Base-by-base conservation (phyloP, 371 early-diverging fungal genomes). In the Syncephalastrum sp. region DNA sequence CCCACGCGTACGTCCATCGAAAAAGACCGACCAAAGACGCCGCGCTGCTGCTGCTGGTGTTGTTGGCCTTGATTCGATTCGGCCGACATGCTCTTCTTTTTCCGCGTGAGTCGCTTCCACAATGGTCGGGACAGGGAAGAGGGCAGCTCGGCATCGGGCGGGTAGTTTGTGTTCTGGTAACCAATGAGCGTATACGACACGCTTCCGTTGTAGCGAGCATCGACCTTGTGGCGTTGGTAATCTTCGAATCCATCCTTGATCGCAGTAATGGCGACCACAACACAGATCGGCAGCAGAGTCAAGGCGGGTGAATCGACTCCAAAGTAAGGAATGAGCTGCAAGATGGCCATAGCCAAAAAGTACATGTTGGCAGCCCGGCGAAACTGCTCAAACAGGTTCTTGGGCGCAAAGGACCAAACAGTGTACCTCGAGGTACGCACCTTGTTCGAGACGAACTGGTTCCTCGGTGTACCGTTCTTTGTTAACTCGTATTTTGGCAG, bases 201-300 rank as follows among this genome's bases (percentile, higher is more conserved):
- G 27, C 89, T 83, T 53, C 85, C 81, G 76, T 99, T 99, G 50
- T 91, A 90, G 49, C 83, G 81, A 8, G 84, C 78, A 70, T 99
- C 99, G 3, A 92, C 82, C 55, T 88, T 80, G 67, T 96, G 97
- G 21, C 99, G 87, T 59, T 91, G 90, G 67, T 88, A 91, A 74
- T 99, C 99, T 74, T 98, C 98, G 50, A 98, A 81, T 5, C 84
- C 99, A 69, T 98, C 98, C 73, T 98, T 99, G 59, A 93, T 61
- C 14, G 95, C 97, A 0, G 96, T 94, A 47, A 94, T 87, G 16
- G 78, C 75, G 17, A 99, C 83, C 5, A 99, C 96, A 17, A 91
- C 75, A 44, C 88, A 68, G 56, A 99, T 87, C 2, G 99, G 99
- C 4, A 95, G 77, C 1, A 93, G 81, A 0, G 97, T 92, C 48